Evolutionary conservation across 805 yeast genomes (phyloP), one percentile per base, ranked within the genome.

Genomic region (Ogataea glucozyma): DNA sequence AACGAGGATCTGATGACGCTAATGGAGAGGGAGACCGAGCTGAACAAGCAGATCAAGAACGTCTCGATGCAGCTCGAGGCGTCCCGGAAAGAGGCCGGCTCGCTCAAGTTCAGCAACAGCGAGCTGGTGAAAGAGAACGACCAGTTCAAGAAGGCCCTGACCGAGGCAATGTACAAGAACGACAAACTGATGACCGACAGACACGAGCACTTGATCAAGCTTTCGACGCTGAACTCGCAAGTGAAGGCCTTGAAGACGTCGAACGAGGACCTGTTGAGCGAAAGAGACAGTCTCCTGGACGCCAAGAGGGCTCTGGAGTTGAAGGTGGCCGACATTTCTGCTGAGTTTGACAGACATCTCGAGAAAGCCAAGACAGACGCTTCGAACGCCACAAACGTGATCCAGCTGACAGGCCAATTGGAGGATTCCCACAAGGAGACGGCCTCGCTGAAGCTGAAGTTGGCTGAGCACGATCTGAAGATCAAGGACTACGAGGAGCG

Each of bases 21-120:
- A 49, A 67, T 81, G 65, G 80, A 81, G 52, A 72, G 70, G 27
- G 95, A 88, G 59, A 80, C 88, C 1, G 78, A 75, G 22, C 60
- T 84, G 41, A 77, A 81, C 46, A 84, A 81, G 51, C 81, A 76
- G 34, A 67, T 82, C 49, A 83, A 85, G 40, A 77, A 77, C 27
- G 63, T 83, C 20, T 76, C 73, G 31, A 73, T 81, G 49, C 83
- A 81, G 46, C 63, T 79, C 33, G 88, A 81, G 47, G 75, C 77
- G 7, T 59, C 76, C n/a, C 64, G 70, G 26, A 67, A 65, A n/a
- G 75, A 70, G 37, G 65, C 68, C 11, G 69, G 72, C 14, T 56
- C 66, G 6, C 53, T 72, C 38, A 73, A 71, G 40, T 40, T 48
- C 27, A 71, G 67, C 40, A 62, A 70, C 22, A 45, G 51, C 12